Conservation (phyloP, 2,329 filamentous ascomycete species). For the Graphilbum fragrans region DNA sequence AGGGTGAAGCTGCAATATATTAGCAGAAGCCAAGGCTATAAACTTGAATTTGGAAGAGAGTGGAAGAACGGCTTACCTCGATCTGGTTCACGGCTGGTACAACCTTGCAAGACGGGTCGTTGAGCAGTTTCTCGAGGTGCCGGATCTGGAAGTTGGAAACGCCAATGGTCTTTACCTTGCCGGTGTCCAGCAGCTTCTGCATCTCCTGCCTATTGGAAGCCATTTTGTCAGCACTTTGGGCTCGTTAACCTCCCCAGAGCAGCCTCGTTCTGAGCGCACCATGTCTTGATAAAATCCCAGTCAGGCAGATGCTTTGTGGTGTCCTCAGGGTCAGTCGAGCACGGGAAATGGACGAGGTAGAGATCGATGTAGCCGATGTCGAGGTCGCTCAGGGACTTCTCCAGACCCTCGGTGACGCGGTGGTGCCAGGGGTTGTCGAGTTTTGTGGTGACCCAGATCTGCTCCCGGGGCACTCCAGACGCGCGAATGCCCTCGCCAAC, state of each 20-base stretch:
- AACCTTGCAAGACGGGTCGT: slow-evolving; percentile 48
- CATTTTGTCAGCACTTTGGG: too few relatives aligned
- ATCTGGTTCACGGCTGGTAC: slow-evolving; percentile 67
- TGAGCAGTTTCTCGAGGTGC: slow-evolving; percentile 37
- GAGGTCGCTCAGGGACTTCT: slow-evolving; percentile 8
- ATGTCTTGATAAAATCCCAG: slow-evolving; percentile 7
- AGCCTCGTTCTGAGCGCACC: too few relatives aligned
- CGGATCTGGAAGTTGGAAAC: slow-evolving; percentile 8
- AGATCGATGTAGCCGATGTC: slow-evolving; percentile 7
- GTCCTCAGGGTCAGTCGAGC: slow-evolving; percentile 2
- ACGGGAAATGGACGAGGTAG: slow-evolving; percentile 9
- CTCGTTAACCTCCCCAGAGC: too few relatives aligned
- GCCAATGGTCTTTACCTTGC: slow-evolving; percentile 8
- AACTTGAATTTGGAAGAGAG: not conserved
- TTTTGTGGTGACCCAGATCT: slow-evolving; percentile 10
- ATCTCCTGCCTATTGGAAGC: slow-evolving; percentile 1
- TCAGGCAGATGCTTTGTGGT: slow-evolving; percentile 2
- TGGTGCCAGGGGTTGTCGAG: slow-evolving; percentile 7
- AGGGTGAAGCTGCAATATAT: slow-evolving; percentile 53
- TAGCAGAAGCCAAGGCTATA: too few relatives aligned
- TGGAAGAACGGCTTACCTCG: slow-evolving; percentile 53
- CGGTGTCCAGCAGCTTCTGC: slow-evolving; percentile 7
- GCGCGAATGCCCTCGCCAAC: slow-evolving; percentile 7
- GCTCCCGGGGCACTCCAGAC: slow-evolving; percentile 6
- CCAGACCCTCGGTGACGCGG: slow-evolving; percentile 6